phyloP scores from a whole-genome alignment of 495 filamentous ascomycete genomes.

The Sordaria brevicollis region DNA sequence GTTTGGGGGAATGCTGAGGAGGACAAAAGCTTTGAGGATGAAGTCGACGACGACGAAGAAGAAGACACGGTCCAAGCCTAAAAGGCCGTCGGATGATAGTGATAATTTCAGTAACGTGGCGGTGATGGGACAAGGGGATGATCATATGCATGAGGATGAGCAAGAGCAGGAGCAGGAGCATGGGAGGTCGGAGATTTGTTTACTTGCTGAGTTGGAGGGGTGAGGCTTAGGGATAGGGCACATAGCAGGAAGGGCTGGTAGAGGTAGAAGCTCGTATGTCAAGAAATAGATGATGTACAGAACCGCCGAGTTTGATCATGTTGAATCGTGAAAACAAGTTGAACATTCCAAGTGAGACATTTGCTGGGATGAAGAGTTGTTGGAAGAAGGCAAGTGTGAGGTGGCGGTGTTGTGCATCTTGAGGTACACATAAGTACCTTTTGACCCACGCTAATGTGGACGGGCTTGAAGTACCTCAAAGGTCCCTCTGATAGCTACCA shows the following conservation, averaged over 20 bases:
- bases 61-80: background rate
- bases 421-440: background rate
- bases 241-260: background rate
- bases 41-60: no score
- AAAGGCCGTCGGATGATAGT: background rate
- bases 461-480: background rate
- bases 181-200: background rate
- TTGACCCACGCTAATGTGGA: background rate
- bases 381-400: background rate
- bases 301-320: background rate
- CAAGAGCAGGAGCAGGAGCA: background rate
- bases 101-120: background rate
- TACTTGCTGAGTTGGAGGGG: constrained; percentile 3
- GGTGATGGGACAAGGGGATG: constrained; percentile 4
- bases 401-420: background rate
- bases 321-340: background rate
- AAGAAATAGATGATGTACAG: background rate
- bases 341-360: background rate
- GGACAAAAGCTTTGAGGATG: background rate
- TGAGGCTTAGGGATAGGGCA: background rate
- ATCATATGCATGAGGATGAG: constrained; percentile 18
- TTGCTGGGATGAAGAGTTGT: background rate
- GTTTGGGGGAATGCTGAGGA: background rate
- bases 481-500: background rate
- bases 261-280: background rate